Percentiles rank a stretch among this genome's conserved stretches.
Evolutionary conservation across 305 asterid species (phyloP).

Genomic region (Coffea humblotiana): DNA sequence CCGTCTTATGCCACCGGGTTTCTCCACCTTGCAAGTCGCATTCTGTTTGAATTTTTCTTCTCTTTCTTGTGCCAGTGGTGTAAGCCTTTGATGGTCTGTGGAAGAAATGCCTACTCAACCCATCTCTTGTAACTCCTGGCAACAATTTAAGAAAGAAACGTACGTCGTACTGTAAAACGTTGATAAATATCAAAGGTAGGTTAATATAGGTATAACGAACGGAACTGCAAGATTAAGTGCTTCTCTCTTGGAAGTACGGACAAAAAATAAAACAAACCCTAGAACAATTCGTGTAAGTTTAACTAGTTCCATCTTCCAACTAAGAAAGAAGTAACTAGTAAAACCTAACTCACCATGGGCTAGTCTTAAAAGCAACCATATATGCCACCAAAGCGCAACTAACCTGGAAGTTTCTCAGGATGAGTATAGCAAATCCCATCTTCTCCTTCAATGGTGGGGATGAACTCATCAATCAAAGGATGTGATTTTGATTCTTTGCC

Average conservation of each 20-base stretch:
- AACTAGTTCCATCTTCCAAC: constrained; percentile 28
- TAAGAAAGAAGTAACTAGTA: constrained; percentile 23
- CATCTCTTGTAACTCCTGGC: constrained; percentile 91
- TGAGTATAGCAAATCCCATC: constrained; percentile 99
- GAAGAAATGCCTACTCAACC: constrained; percentile 91
- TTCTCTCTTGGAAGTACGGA: constrained; percentile 20
- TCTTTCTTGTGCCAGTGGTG: constrained; percentile 93
- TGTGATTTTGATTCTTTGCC: constrained; percentile 81
- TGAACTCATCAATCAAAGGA: constrained; percentile 96
- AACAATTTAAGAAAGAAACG: neutral
- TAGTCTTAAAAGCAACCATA: constrained; percentile 32
- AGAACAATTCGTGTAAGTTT: constrained; percentile 19
- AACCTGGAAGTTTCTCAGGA: constrained; percentile 99
- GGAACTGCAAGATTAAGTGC: constrained; percentile 6
- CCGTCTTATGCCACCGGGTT: constrained; percentile 99
- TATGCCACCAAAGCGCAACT: neutral
- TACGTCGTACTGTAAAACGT: neutral
- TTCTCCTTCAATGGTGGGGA: constrained; percentile 96
- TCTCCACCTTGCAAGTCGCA: constrained; percentile 91
- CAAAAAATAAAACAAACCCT: constrained; percentile 38
- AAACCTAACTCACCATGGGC: constrained; percentile 47
- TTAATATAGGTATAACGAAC: constrained; percentile 52
- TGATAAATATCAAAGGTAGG: constrained; percentile 42
- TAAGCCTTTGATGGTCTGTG: constrained; percentile 98
- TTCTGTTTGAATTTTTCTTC: constrained; percentile 91